A percentile compares a stretch with the other conserved stretches of the same genome.
Evolutionary conservation across 164 flowering plant genomes (phyloP).

Genomic region (Macadamia tetraphylla): DNA sequence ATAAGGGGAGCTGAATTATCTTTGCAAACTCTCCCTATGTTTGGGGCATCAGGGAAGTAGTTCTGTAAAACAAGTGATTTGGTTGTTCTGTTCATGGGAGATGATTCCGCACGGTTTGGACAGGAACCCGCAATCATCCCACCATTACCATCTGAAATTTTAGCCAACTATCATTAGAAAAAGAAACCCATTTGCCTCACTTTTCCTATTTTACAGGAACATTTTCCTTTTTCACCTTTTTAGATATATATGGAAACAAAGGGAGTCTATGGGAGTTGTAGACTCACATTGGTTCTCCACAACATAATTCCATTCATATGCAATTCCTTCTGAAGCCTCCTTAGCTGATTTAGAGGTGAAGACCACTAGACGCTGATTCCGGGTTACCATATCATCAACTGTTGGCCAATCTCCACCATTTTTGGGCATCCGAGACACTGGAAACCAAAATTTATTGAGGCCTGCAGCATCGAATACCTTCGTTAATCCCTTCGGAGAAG

Average conservation of each 20-base stretch:
- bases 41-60: conserved; percentile 52
- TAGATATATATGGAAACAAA: too few relatives aligned
- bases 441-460: conserved; percentile 79
- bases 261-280: too few relatives aligned
- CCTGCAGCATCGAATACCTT: conserved; percentile 79
- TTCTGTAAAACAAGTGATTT: conserved; percentile 64
- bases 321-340: conserved; percentile 92
- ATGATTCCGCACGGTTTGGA: conserved; percentile 76
- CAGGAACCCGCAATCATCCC: conserved; percentile 72
- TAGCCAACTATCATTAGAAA: too few relatives aligned
- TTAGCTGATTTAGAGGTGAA: conserved; percentile 76
- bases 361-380: conserved; percentile 80
- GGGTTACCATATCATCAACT: conserved; percentile 60
- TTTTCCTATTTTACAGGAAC: too few relatives aligned
- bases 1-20: conserved; percentile 67
- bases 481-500: conserved; percentile 65
- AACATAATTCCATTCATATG: conserved; percentile 10
- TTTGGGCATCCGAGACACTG: conserved; percentile 78
- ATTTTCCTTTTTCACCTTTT: too few relatives aligned
- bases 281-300: too few relatives aligned
- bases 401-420: conserved; percentile 89
- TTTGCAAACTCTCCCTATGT: conserved; percentile 41
- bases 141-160: conserved; percentile 62
- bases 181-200: too few relatives aligned
- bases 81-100: conserved; percentile 51